These are phyloP conservation scores for Amanita thiersii DNA, from an alignment of 768 basidiomycete genomes.

Conservation along the genomic window DNA sequence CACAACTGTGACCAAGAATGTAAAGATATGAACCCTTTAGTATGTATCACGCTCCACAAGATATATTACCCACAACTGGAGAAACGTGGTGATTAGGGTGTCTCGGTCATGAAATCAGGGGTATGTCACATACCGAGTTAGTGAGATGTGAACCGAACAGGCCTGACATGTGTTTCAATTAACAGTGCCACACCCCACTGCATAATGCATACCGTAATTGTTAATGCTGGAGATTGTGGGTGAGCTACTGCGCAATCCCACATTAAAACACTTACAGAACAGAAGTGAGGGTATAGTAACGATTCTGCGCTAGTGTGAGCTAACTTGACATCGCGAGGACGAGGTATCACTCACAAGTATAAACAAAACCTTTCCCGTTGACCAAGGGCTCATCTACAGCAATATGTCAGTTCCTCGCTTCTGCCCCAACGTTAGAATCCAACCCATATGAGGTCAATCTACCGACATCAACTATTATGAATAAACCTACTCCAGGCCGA, in stretches of 20 bases:
- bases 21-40: not conserved
- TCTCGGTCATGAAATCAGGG: not conserved
- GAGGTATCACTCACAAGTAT: constrained; percentile 30
- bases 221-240: constrained; percentile 31
- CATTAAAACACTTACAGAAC: constrained; percentile 33
- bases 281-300: constrained; percentile 45
- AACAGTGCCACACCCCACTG: not conserved
- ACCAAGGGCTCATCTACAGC: constrained; percentile 43
- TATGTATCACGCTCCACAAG: not conserved
- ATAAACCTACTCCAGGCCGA: not conserved
- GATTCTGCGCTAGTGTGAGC: constrained; percentile 32
- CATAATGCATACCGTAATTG: constrained; percentile 36
- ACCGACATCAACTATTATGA: constrained; percentile 6
- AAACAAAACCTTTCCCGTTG: constrained; percentile 46
- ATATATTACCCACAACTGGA: constrained; percentile 18
- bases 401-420: not conserved
- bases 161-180: constrained; percentile 11
- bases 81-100: not conserved
- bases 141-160: constrained; percentile 33
- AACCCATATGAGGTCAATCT: constrained; percentile 54
- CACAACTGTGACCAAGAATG: constrained; percentile 8
- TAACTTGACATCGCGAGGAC: not conserved
- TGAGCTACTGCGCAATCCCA: constrained; percentile 1
- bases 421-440: not conserved
- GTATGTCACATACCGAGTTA: constrained; percentile 24